These are phyloP conservation scores for Parascedosporium putredinis DNA, from an alignment of 2,329 filamentous ascomycete species.

Conservation along the genomic window DNA sequence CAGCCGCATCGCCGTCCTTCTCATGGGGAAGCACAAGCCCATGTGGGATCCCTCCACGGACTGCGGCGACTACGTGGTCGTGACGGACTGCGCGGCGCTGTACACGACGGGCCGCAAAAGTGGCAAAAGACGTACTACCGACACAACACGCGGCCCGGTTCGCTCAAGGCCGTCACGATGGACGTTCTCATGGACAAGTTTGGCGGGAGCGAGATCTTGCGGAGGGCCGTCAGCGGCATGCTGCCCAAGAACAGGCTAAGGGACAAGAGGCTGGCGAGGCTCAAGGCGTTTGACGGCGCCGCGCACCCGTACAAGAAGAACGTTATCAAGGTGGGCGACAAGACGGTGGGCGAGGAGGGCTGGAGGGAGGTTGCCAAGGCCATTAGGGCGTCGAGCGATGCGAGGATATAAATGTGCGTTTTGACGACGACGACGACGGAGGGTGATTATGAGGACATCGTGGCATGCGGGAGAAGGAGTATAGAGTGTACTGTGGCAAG, in stretches of 20 bases:
- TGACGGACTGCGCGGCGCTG: slow-evolving; percentile 77
- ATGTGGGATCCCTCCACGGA: slow-evolving; percentile 96
- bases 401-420: slow-evolving; percentile 44
- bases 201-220: slow-evolving; percentile 82
- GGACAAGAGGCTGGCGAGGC: slow-evolving; percentile 72
- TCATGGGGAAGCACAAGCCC: slow-evolving; percentile 99
- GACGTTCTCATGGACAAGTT: slow-evolving; percentile 89
- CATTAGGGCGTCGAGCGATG: slow-evolving; percentile 37
- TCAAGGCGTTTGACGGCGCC: slow-evolving; percentile 94
- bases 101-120: slow-evolving; percentile 86
- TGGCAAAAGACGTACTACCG: slow-evolving; percentile 93
- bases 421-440: too few species aligned
- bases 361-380: slow-evolving; percentile 42
- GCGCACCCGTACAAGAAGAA: slow-evolving; percentile 89
- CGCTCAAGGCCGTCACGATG: slow-evolving; percentile 82
- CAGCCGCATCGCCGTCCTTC: slow-evolving; percentile 70
- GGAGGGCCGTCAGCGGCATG: slow-evolving; percentile 93
- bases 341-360: slow-evolving; percentile 40
- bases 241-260: slow-evolving; percentile 90
- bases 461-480: neutral
- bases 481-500: neutral
- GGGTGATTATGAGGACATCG: neutral
- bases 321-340: slow-evolving; percentile 60
- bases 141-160: slow-evolving; percentile 84
- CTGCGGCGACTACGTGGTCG: slow-evolving; percentile 98